Conservation (phyloP, 2,329 filamentous ascomycete species). For the Chrysoporthe deuterocubensis region DNA sequence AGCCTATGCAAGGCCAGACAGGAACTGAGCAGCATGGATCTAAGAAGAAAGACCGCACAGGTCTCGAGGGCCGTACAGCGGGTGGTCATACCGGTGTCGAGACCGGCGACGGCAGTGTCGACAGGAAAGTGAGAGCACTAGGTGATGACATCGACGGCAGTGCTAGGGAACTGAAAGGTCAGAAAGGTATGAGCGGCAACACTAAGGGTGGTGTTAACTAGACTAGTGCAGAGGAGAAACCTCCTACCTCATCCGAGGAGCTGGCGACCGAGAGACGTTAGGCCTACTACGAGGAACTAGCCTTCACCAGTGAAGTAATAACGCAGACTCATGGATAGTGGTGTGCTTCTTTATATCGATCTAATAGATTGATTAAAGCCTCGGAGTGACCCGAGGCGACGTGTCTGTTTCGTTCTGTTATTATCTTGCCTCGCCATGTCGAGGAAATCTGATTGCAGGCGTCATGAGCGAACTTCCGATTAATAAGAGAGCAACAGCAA, state of each 20-base stretch:
- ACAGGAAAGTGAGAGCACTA: conserved; percentile 33
- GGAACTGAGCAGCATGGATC: conserved; percentile 45
- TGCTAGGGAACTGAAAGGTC: conserved; percentile 27
- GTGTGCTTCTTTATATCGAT: too few species aligned
- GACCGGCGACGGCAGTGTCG: conserved; percentile 35
- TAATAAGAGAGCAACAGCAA: too few species aligned
- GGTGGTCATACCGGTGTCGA: conserved; percentile 33
- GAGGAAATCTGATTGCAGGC: too few species aligned
- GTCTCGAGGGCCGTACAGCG: conserved; percentile 44
- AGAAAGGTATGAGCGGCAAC: conserved; percentile 24
- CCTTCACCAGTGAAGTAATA: too few species aligned
- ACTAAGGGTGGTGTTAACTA: conserved; percentile 27
- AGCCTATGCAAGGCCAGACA: conserved; percentile 49
- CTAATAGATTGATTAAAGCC: too few species aligned
- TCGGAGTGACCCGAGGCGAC: too few species aligned
- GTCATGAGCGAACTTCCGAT: too few species aligned
- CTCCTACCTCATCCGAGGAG: conserved; percentile 27
- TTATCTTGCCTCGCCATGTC: too few species aligned
- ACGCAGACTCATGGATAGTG: too few species aligned
- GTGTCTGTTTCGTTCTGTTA: too few species aligned
- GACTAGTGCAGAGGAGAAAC: conserved; percentile 27
- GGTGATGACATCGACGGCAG: conserved; percentile 36
- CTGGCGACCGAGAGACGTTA: conserved; percentile 30
- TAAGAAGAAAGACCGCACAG: conserved; percentile 43
- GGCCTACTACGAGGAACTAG: too few species aligned